A percentile compares a stretch with the other conserved stretches of the same genome.
Conservation (phyloP, 805 yeast species). For the Candida hungchunana region DNA sequence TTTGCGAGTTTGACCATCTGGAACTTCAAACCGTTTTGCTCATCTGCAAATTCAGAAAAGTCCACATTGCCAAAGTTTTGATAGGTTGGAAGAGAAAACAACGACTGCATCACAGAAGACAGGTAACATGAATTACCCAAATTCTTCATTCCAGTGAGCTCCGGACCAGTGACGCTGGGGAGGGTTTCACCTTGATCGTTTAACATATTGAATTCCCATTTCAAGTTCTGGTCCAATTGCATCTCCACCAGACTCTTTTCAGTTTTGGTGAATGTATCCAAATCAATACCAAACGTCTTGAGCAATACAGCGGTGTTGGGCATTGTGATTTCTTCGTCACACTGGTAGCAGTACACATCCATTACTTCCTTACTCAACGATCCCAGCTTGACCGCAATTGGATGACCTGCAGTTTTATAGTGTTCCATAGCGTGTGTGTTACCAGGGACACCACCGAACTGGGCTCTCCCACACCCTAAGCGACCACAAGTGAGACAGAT, state of each 20-base stretch:
- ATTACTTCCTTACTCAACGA: constrained; percentile 75
- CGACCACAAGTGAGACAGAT: constrained; percentile 86
- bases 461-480: constrained; percentile 93
- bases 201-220: constrained; percentile 87
- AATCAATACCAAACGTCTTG: constrained; percentile 62
- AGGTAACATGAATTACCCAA: constrained; percentile 92
- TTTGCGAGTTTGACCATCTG: constrained; percentile 78
- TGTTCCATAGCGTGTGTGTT: constrained; percentile 86
- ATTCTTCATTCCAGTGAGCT: constrained; percentile 80
- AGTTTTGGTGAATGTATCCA: constrained; percentile 52
- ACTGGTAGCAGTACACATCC: constrained; percentile 84
- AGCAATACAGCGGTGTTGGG: constrained; percentile 49
- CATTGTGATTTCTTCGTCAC: constrained; percentile 86
- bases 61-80: constrained; percentile 14
- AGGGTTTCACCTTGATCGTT: constrained; percentile 64
- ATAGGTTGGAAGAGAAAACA: constrained; percentile 42
- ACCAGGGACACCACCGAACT: constrained; percentile 93
- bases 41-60: constrained; percentile 38
- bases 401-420: constrained; percentile 55
- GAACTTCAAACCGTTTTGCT: constrained; percentile 51
- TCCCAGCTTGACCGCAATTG: constrained; percentile 87
- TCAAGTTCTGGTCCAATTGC: constrained; percentile 87
- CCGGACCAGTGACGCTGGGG: constrained; percentile 66
- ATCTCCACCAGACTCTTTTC: constrained; percentile 87
- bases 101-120: constrained; percentile 72